These are phyloP conservation scores for Melaleuca quinquenervia DNA, from an alignment of 345 rosid genomes.

Conservation along the genomic window DNA sequence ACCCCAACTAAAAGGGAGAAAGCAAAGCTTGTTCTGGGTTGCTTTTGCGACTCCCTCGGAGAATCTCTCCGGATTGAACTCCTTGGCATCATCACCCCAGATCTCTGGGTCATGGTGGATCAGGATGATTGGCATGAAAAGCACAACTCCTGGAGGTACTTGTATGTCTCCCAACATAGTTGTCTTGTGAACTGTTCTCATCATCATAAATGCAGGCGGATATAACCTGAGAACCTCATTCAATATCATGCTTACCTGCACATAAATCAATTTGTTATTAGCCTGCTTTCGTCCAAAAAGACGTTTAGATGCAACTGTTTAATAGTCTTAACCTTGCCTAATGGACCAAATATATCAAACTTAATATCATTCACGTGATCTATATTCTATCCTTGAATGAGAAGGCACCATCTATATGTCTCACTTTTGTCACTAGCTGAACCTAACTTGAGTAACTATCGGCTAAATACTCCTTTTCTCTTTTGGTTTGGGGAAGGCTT, in stretches of 20 bases:
- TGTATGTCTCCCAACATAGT: not conserved
- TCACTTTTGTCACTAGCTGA: not conserved
- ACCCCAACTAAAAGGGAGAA: not conserved
- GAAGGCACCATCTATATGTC: not conserved
- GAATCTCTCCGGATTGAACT: not conserved
- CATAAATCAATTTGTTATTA: not conserved
- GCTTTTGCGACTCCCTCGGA: not conserved
- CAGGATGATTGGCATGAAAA: not conserved
- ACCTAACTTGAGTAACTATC: not conserved
- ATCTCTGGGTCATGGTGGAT: not conserved
- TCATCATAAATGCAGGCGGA: not conserved
- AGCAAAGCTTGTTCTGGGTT: not conserved
- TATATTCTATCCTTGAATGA: not conserved
- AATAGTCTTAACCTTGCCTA: not conserved
- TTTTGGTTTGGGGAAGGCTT: not conserved
- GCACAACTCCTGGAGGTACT: not conserved
- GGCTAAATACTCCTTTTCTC: not conserved
- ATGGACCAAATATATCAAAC: not conserved
- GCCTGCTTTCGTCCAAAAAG: not conserved
- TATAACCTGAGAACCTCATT: not conserved
- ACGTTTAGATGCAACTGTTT: not conserved
- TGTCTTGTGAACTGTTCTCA: not conserved
- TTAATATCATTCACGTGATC: not conserved
- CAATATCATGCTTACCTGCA: not conserved
- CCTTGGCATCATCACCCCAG: not conserved